Conservation (phyloP, 1,284 basidiomycete genomes). For the Prillingera fragicola region DNA sequence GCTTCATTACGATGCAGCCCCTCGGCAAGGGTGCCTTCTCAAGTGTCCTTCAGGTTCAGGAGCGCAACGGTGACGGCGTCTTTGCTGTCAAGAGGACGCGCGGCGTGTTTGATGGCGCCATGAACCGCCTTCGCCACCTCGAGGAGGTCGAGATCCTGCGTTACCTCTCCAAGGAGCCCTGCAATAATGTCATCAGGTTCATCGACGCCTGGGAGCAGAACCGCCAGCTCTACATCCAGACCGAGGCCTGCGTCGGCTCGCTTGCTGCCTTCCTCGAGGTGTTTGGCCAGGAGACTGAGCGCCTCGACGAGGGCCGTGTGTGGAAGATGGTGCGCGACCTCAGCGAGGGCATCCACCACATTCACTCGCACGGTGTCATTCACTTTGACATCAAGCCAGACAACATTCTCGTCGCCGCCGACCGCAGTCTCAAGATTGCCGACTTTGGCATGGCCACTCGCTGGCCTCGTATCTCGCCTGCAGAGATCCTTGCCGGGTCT, state of each 20-base stretch:
- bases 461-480: conserved; percentile 60
- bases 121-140: conserved; percentile 79
- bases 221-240: conserved; percentile 83
- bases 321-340: conserved; percentile 97
- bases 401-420: conserved; percentile 86
- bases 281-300: conserved; percentile 76
- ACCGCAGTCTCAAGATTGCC: conserved; percentile 91
- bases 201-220: conserved; percentile 96
- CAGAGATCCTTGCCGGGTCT: conserved; percentile 46
- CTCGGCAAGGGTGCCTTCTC: conserved; percentile 93
- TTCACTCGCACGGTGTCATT: conserved; percentile 81
- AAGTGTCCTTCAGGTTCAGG: conserved; percentile 82
- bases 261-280: conserved; percentile 88
- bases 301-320: conserved; percentile 84
- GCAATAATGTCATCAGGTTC: conserved; percentile 82
- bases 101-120: conserved; percentile 75
- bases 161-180: conserved; percentile 58
- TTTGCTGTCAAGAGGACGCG: conserved; percentile 95
- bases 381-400: conserved; percentile 98
- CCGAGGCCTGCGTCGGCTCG: conserved; percentile 91
- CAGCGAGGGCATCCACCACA: conserved; percentile 78
- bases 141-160: conserved; percentile 94
- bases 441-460: conserved; percentile 96
- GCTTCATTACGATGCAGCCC: conserved; percentile 71
- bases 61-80: conserved; percentile 57